Base-by-base conservation (phyloP, 2,329 filamentous ascomycete genomes). In the Trichoderma afroharzianum region DNA sequence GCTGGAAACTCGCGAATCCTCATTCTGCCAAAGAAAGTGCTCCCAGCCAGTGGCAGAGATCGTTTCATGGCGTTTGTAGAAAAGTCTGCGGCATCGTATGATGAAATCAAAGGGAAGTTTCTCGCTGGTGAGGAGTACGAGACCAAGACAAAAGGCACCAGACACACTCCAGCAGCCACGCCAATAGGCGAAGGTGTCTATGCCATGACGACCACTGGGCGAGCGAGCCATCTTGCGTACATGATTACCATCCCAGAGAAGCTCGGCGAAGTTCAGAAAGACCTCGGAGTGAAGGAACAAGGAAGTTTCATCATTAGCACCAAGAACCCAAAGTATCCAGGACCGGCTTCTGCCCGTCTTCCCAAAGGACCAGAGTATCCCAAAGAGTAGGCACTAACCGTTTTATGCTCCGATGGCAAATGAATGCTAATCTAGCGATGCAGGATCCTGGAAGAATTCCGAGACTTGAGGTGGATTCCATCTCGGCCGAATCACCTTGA, bases 151-250 rank as follows among this genome's bases (percentile, higher is more conserved):
- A 84, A 82, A 3, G 93, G 93, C 1, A 88, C 87, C 15, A 88
- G 92, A 14, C 89, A 91, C 64, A 86, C 85, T 0, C 90, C 93
- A 0, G 88, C 92, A 1, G 91, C 92, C 1, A 91, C 88, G 0
- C 92, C 93, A 0, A 85, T 94, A n/a, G 94, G 90, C 0, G 94
- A 97, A 79, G 95, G 94, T 0, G 89, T 97, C 0, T 97, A 97
- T 76, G 92, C 91, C 0, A 90, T 97, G 67, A 93, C 91, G 0
- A 89, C 87, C 3, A 93, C 91, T 0, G 90, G 89, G 1, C 85
- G 90, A 0, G 88, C 92, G 62, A 93, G 90, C 2, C 94, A 97
- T 76, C 84, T 98, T 9, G 92, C 88, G 0, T 97, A 97, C 77
- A 87, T 94, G 72, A 83, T 94, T 62, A 97, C 93, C 0, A 86